Conservation (phyloP, 2,329 filamentous ascomycete species). For the Fusarium duplospermum region DNA sequence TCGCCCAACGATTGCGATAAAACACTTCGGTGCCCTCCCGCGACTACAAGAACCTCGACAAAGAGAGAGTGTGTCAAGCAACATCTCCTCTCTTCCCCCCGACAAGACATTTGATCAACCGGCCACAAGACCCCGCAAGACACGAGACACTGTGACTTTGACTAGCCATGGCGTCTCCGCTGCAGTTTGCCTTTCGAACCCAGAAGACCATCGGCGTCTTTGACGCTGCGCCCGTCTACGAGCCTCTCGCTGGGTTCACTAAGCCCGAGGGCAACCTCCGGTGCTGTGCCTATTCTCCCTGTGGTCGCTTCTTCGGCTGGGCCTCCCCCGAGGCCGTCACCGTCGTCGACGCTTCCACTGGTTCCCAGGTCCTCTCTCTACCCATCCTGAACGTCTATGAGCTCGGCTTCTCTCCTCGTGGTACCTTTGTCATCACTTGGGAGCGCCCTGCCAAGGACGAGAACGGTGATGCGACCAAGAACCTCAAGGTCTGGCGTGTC, state of each 20-base stretch:
- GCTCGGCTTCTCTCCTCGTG: slow-evolving; percentile 90
- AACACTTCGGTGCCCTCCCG: slow-evolving; percentile 12
- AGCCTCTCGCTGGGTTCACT: slow-evolving; percentile 82
- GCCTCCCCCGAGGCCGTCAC: slow-evolving; percentile 88
- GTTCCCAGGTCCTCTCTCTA: slow-evolving; percentile 79
- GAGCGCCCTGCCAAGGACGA: slow-evolving; percentile 94
- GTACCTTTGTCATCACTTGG: slow-evolving; percentile 96
- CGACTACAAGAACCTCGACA: slow-evolving; percentile 21
- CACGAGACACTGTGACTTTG: slow-evolving; percentile 77
- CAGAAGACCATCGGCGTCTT: slow-evolving; percentile 95
- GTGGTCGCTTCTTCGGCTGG: slow-evolving; percentile 96
- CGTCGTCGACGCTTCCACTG: slow-evolving; percentile 84
- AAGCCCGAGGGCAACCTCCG: slow-evolving; percentile 94
- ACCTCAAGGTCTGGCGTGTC: slow-evolving; percentile 95
- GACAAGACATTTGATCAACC: slow-evolving; percentile 44
- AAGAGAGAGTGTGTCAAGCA: slow-evolving; percentile 21
- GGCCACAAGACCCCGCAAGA: slow-evolving; percentile 44
- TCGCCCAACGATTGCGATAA: slow-evolving; percentile 35
- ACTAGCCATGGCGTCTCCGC: slow-evolving; percentile 92
- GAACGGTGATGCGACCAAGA: slow-evolving; percentile 92
- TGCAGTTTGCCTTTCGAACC: slow-evolving; percentile 97
- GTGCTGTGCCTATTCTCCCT: slow-evolving; percentile 95
- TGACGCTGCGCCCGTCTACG: slow-evolving; percentile 90
- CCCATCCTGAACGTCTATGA: slow-evolving; percentile 90
- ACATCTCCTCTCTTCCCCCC: neutral